Conservation (phyloP, 805 yeast species). For the Dipodascopsis uninucleata region DNA sequence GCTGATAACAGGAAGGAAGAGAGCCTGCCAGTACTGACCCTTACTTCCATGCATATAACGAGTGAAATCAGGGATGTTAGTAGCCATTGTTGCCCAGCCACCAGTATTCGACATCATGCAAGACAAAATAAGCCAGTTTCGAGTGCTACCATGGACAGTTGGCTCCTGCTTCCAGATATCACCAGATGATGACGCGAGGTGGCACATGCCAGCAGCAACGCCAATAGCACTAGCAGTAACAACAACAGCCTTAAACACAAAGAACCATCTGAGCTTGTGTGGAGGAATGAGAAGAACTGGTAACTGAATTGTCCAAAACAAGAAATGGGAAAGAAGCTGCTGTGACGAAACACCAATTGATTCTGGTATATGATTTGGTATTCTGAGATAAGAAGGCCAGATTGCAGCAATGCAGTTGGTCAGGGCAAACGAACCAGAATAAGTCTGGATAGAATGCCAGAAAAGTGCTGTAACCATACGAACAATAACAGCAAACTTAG, state of each 20-base stretch:
- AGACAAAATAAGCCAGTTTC: conserved; percentile 28
- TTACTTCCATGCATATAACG: conserved; percentile 20
- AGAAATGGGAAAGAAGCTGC: conserved; percentile 19
- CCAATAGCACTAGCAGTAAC: conserved; percentile 19
- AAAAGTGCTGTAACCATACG: conserved; percentile 28
- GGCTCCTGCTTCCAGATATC: conserved; percentile 20
- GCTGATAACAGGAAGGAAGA: conserved; percentile 25
- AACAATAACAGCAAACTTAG: conserved; percentile 23
- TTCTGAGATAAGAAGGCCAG: conserved; percentile 27
- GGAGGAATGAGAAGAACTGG: conserved; percentile 26
- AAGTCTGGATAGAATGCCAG: conserved; percentile 28
- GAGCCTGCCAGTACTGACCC: conserved; percentile 25
- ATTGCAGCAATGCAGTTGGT: conserved; percentile 26
- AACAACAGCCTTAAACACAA: conserved; percentile 24
- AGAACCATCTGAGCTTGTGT: conserved; percentile 28
- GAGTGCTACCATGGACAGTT: conserved; percentile 27
- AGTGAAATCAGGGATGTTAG: conserved; percentile 29
- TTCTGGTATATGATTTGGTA: conserved; percentile 27
- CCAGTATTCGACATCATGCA: conserved; percentile 31
- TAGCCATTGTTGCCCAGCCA: conserved; percentile 35
- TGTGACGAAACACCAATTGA: conserved; percentile 26
- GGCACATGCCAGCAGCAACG: conserved; percentile 27
- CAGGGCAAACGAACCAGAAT: conserved; percentile 24
- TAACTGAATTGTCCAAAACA: conserved; percentile 26
- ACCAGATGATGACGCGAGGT: conserved; percentile 18